Evolutionary conservation across 2,329 filamentous ascomycete species (phyloP).

Genomic region (Phyllosticta citriasiana): DNA sequence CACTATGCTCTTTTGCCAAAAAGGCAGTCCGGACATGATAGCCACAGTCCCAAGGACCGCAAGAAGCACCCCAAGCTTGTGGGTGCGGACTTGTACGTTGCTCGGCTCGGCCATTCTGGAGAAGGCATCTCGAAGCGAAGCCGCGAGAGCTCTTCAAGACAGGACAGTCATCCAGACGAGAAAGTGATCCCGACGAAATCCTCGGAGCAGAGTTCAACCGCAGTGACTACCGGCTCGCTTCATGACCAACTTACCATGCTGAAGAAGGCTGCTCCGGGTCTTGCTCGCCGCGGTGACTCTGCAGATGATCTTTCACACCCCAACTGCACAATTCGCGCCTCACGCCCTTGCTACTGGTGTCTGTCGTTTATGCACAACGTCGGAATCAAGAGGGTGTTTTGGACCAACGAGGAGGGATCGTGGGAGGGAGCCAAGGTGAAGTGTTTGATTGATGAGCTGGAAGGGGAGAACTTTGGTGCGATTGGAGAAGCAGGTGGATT

Average conservation of each 20-base stretch:
- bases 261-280: no score
- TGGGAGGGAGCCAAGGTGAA: slow-evolving; percentile 44
- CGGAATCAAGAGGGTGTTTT: slow-evolving; percentile 44
- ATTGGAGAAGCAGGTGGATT: slow-evolving; percentile 14
- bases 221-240: slow-evolving; percentile 24
- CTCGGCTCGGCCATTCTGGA: slow-evolving; percentile 27
- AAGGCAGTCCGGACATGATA: neutral
- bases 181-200: neutral
- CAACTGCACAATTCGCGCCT: slow-evolving; percentile 23
- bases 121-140: neutral
- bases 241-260: slow-evolving; percentile 37
- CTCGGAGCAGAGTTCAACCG: neutral
- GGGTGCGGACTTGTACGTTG: slow-evolving; percentile 44
- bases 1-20: neutral
- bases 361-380: slow-evolving; percentile 42
- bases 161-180: neutral
- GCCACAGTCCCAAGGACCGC: slow-evolving; percentile 24
- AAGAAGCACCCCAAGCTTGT: slow-evolving; percentile 38
- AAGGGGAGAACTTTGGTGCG: slow-evolving; percentile 18
- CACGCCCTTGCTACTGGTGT: slow-evolving; percentile 44
- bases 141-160: neutral
- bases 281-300: neutral
- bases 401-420: slow-evolving; percentile 38
- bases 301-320: neutral
- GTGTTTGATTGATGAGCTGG: slow-evolving; percentile 38